Evolutionary conservation across 1,284 basidiomycete species (phyloP), one percentile per base, ranked within the genome.

Genomic region (Cutaneotrichosporon sp.): DNA sequence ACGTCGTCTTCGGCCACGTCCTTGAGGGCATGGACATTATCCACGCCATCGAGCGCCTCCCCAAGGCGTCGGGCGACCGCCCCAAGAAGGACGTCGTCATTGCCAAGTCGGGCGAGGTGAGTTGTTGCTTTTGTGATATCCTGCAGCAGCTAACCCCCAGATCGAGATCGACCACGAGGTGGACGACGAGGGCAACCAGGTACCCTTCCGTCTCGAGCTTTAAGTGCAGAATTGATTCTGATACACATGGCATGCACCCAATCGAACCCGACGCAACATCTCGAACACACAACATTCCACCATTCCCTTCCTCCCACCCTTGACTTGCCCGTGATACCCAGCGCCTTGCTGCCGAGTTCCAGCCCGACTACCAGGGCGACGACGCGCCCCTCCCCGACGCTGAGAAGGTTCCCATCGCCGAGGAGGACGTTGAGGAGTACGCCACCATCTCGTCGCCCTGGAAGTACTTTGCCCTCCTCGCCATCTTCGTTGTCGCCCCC

Each of bases 181-280:
- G 43, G 89, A 90, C 70, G 83, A 82, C 63, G 83, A 87, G 59
- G 90, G 87, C 75, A 88, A 90, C 68, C 83, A 94, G 90, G 90
- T 94, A 87, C 92, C 91, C 83, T 81, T 91, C 74, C 91, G 87
- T 74, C 87, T 86, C 86, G 93, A 97, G 87, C 91, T 95, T 75
- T 95, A 86, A 53, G 56, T 47, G 59, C 14, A 55, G 55, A 42
- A 56, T 49, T 56, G 46, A 50, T 58, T 67, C 68, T 65, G 57
- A 69, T 54, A 46, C 59, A 47, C 27, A 50, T 31, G 51, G 36
- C 54, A 63, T 63, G 62, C 57, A 60, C 59, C 38, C 56, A 25
- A 50, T 50, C 47, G 18, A 53, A 36, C 47, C 11, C 45, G 45
- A 47, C 20, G 25, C 47, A 49, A 49, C 47, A 27, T 38, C 14